Base-by-base conservation (phyloP, 129 eudicot species). In the Sambucus nigra region DNA sequence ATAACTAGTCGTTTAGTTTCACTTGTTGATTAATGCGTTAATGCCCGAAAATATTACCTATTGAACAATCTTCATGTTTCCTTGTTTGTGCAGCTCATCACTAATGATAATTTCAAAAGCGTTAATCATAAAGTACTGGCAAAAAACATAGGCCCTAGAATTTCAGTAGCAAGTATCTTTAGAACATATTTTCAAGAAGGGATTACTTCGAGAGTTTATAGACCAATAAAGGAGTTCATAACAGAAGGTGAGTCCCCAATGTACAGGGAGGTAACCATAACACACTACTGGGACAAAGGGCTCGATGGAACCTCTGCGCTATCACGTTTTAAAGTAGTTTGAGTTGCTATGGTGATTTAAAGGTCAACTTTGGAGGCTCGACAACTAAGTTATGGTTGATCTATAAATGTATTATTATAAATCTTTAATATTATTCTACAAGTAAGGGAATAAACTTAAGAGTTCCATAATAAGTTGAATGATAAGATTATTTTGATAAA, bases 171-270 rank as follows among this genome's bases (percentile, higher is more conserved):
- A 5, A 35, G 67, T 13, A 51, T 83, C 45, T 83, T 74, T 46
- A 64, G 79, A 41, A 47, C 59, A 14, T 65, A 57, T 26, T 62
- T 61, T 49, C 46, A 66, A 48, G 70, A 59, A 17, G 60, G 35
- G 23, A 31, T 33, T 15, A 31, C 24, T 5, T 27, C 74, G 0
- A 69, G 40, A 55, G 7, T 40, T 0, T 83, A 83, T 19, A 51
- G 70, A 22, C 94, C 94, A 11, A 66, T 83, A 6, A 70, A 72
- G 61, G 94, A 78, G 75, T 47, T 83, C 55, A 9, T 83, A 16
- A 61, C 77, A 3, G 70, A 70, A 51, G 65, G 50, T 26, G 66
- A 71, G 21, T 64, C 70, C 0, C 70, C 77, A 14, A 18, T 60
- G 10, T 76, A 70, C 49, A 44, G 60, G 63, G 74, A 66, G 22